Conservation (phyloP, 148 eudicot genomes). For the Dianthus caryophyllus region DNA sequence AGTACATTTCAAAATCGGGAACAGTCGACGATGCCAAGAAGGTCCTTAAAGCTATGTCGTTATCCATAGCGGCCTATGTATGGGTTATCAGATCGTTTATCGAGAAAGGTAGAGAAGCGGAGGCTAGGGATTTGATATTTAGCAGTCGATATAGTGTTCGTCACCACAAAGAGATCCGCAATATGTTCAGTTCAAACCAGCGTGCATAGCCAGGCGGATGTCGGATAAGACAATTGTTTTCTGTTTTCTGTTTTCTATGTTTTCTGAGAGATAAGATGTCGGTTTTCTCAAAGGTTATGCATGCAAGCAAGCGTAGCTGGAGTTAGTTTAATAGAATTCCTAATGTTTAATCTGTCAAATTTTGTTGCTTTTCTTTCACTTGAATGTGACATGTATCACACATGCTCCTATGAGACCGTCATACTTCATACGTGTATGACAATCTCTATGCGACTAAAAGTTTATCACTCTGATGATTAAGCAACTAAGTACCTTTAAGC, state of each 20-base stretch:
- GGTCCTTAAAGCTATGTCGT: conserved; percentile 44
- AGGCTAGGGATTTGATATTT: conserved; percentile 73
- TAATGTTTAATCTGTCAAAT: background rate
- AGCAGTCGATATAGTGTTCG: conserved; percentile 65
- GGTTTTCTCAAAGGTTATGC: background rate
- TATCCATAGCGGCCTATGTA: conserved; percentile 47
- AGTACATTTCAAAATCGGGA: conserved; percentile 56
- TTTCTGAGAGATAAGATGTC: no score
- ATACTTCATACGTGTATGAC: no score
- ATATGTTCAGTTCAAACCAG: conserved; percentile 48
- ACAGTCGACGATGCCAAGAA: conserved; percentile 59
- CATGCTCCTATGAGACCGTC: no score
- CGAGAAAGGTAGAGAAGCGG: conserved; percentile 58
- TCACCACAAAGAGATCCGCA: conserved; percentile 35
- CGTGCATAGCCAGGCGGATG: no score
- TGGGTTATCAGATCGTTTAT: conserved; percentile 49
- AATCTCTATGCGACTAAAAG: no score
- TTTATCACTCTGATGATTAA: no score
- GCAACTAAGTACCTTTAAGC: no score
- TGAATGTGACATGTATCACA: background rate
- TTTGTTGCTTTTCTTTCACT: background rate
- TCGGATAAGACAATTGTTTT: no score
- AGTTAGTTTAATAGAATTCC: background rate
- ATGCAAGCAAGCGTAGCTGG: no score
- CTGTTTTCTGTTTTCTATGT: no score